Conservation (phyloP, 371 early-diverging fungal genomes). For the Actinomortierella ambigua region DNA sequence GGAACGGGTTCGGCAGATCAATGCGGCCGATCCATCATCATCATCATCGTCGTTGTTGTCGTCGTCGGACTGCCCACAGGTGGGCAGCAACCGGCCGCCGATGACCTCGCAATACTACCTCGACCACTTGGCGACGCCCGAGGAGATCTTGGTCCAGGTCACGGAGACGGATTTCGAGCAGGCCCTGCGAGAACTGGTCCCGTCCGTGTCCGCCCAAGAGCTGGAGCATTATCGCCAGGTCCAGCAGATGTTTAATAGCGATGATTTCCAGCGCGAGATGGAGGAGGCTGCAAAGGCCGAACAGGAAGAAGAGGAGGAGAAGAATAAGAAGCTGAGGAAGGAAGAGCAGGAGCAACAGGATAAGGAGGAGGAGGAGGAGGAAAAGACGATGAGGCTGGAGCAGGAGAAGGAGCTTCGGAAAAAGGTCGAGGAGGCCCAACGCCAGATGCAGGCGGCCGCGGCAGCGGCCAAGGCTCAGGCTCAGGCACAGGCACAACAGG, state of each 20-base stretch:
- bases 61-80: slow-evolving; percentile 21
- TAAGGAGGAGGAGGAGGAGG: not conserved
- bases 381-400: not conserved
- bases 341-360: not conserved
- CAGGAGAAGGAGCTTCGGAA: slow-evolving; percentile 15
- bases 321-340: not conserved
- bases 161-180: slow-evolving; percentile 79
- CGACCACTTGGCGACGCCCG: slow-evolving; percentile 72
- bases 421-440: slow-evolving; percentile 35
- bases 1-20: slow-evolving; percentile 53
- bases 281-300: slow-evolving; percentile 26
- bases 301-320: slow-evolving; percentile 11
- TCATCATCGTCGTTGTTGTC: slow-evolving; percentile 26
- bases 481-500: not conserved
- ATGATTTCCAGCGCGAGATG: slow-evolving; percentile 36
- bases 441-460: slow-evolving; percentile 1
- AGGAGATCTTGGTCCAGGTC: slow-evolving; percentile 77
- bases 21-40: slow-evolving; percentile 35
- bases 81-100: slow-evolving; percentile 48
- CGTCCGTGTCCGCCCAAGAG: slow-evolving; percentile 89
- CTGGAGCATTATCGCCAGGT: slow-evolving; percentile 86
- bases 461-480: slow-evolving; percentile 3
- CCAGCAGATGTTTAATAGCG: slow-evolving; percentile 65
- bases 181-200: slow-evolving; percentile 86
- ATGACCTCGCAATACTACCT: slow-evolving; percentile 85